phyloP scores from a whole-genome alignment of 169 alveolate genomes.

The Pseudocohnilembus persalinus region DNA sequence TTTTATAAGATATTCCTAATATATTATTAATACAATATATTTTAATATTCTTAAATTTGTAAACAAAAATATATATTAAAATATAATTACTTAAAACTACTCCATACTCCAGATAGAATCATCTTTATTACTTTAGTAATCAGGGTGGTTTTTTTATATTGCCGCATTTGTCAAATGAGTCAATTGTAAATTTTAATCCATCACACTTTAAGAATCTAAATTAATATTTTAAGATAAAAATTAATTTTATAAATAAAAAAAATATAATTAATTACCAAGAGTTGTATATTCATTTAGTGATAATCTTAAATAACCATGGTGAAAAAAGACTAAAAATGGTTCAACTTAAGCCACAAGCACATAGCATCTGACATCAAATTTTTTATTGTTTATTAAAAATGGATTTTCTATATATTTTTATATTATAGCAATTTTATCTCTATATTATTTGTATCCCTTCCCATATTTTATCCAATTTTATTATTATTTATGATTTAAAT shows the following conservation, averaged over 20 bases:
- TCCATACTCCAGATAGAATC: slow-evolving; percentile 48
- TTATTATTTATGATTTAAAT: too few relatives aligned
- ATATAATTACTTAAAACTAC: slow-evolving; percentile 31
- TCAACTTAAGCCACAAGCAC: slow-evolving; percentile 64
- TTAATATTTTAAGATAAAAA: slow-evolving; percentile 43
- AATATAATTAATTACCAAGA: slow-evolving; percentile 41
- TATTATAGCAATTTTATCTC: slow-evolving; percentile 58
- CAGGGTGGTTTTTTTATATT: slow-evolving; percentile 61
- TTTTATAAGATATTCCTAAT: slow-evolving; percentile 34
- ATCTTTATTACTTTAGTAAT: slow-evolving; percentile 48
- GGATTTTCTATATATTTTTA: slow-evolving; percentile 84
- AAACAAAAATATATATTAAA: slow-evolving; percentile 5
- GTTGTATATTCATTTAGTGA: slow-evolving; percentile 58
- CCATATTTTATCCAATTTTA: too few relatives aligned
- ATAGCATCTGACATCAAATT: slow-evolving; percentile 84
- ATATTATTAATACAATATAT: neutral
- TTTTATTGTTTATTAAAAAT: slow-evolving; percentile 73
- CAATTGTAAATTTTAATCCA: slow-evolving; percentile 50
- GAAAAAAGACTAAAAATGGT: slow-evolving; percentile 50
- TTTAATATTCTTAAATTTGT: slow-evolving; percentile 5
- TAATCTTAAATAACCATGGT: slow-evolving; percentile 67
- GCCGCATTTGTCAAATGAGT: slow-evolving; percentile 70
- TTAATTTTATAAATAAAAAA: slow-evolving; percentile 46
- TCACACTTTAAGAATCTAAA: slow-evolving; percentile 31
- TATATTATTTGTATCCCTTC: too few relatives aligned